These are phyloP conservation scores for Fusarium sp. DNA, from an alignment of 2,329 filamentous ascomycete genomes.

Conservation along the genomic window DNA sequence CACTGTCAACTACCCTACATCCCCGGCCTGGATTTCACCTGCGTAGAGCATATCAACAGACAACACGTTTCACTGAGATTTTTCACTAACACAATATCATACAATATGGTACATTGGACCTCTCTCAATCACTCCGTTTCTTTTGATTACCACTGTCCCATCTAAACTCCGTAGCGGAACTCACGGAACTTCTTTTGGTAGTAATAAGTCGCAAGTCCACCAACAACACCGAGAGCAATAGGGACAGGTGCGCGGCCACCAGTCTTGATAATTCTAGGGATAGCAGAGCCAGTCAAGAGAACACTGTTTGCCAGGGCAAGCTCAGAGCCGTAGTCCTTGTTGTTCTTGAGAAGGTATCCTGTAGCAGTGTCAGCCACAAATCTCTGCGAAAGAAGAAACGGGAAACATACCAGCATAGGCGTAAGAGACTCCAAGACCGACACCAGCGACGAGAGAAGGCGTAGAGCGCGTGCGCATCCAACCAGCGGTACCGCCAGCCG, in stretches of 20 bases:
- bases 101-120: neutral
- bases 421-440: conserved; percentile 43
- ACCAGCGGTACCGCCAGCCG: conserved; percentile 42
- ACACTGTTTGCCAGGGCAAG: conserved; percentile 55
- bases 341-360: conserved; percentile 56
- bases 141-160: too few species aligned
- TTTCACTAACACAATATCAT: neutral
- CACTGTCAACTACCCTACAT: neutral
- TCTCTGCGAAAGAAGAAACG: too few species aligned
- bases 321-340: conserved; percentile 57
- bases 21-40: fast-evolving
- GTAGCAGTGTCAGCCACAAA: too few species aligned
- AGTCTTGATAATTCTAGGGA: conserved; percentile 54
- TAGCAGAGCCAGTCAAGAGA: conserved; percentile 51
- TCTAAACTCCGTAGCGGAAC: conserved; percentile 53
- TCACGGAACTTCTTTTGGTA: conserved; percentile 57
- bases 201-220: conserved; percentile 53
- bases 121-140: fast-evolving
- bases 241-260: conserved; percentile 52
- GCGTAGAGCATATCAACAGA: fast-evolving
- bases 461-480: conserved; percentile 43
- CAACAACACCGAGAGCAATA: conserved; percentile 49
- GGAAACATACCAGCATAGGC: conserved; percentile 33
- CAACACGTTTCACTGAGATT: neutral
- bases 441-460: conserved; percentile 43